Base-by-base conservation (phyloP, 2,329 filamentous ascomycete species). In the Sporothrix brasiliensis region DNA sequence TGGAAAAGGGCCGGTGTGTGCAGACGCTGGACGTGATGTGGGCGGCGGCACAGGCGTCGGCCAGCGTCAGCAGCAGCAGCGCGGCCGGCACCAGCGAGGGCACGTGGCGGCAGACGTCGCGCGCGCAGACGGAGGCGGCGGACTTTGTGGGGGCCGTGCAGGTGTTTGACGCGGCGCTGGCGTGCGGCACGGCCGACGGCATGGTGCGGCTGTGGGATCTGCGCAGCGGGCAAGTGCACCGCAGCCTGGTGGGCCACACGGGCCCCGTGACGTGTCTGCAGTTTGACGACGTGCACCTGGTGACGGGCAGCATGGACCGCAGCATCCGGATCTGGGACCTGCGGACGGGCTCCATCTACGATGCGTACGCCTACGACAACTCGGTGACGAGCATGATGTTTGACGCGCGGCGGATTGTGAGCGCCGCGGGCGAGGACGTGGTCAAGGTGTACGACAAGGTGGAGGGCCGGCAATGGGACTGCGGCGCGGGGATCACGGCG, bases 261-360 rank as follows among this genome's bases (percentile, higher is more conserved):
- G 94, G 93, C 0, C 92, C 95, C 0, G 93, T 99, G 69, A 97
- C 95, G 4, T 93, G 92, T 77, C 83, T 99, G 74, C 95, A 98
- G 78, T 99, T 99, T 78, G 95, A 99, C 78, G 94, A 98, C 77
- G 89, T 96, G 47, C 94, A 97, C 80, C 83, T 99, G 70, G 93
- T 99, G 65, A 99, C 95, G 24, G 94, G 93, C 70, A 97, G 93
- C 80, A 81, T 92, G 76, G 95, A 99, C 80, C 87, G 95, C 77
- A 98, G 94, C 79, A 92, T 99, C 78, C 86, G 95, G 94, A 98
- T 99, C 78, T 99, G 95, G 95, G 95, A 99, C 81, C 90, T 99
- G 70, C 92, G 95, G 69, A 98, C 93, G 14, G 95, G 95, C 60
- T 94, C 93, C 47, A 97, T 99, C 75, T 91, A 91, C 79, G 95